Evolutionary conservation across 73 alveolate species (phyloP).

Genomic region (Paramecium primaurelia): DNA sequence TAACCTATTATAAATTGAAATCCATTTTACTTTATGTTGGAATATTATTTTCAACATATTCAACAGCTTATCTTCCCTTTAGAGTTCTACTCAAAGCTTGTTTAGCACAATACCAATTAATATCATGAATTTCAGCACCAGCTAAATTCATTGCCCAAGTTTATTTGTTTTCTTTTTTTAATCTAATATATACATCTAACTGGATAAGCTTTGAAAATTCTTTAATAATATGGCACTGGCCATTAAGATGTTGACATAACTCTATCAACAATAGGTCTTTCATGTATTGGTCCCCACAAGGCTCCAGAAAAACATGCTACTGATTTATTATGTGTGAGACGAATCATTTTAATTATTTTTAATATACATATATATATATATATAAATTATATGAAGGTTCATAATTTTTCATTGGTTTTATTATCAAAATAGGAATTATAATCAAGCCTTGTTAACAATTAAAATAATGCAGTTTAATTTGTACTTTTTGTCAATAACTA

Average conservation of each 20-base stretch:
- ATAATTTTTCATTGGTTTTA: not conserved
- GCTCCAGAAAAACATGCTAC: constrained; percentile 27
- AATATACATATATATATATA: not conserved
- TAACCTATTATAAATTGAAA: not conserved
- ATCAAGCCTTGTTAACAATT: constrained; percentile 2
- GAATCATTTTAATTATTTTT: not conserved
- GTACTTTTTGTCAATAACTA: not conserved
- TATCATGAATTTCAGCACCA: constrained; percentile 56
- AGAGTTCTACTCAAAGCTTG: constrained; percentile 48
- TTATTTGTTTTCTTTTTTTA: constrained; percentile 34
- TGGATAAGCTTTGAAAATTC: constrained; percentile 62
- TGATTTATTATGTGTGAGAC: constrained; percentile 17
- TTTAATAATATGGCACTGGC: constrained; percentile 64
- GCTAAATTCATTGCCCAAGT: constrained; percentile 41
- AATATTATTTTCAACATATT: constrained; percentile 51
- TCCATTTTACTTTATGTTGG: constrained; percentile 20
- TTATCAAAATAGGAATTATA: not conserved
- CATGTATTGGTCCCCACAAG: constrained; percentile 59
- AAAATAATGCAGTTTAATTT: not conserved
- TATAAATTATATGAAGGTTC: not conserved
- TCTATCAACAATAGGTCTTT: constrained; percentile 61
- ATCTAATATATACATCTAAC: constrained; percentile 46
- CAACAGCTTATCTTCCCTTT: constrained; percentile 60
- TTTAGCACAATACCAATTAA: constrained; percentile 60
- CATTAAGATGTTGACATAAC: constrained; percentile 63